Evolutionary conservation across 345 rosid genomes (phyloP), one percentile per base, ranked within the genome.

Genomic region (Odontarrhena argentea): DNA sequence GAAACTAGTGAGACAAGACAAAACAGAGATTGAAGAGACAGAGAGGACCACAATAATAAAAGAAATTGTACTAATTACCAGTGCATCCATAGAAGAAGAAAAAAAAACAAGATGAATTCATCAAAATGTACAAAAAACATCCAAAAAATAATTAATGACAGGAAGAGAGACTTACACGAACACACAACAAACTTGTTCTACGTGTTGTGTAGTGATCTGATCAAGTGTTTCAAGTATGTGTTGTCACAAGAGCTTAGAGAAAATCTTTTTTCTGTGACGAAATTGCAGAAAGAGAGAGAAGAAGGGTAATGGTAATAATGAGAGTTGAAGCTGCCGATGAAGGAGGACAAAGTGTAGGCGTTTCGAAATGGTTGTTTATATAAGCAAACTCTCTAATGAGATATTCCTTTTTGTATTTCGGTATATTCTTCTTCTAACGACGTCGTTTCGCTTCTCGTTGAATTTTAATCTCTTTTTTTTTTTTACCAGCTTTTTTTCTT

Each of bases 371-470:
- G 15, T 3, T 6, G 60, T 73, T 73, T 73, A 73, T 73, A 73
- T 73, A 66, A 52, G 62, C 48, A n/a, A n/a, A 36, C 62, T 67
- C 71, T 22, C 2, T 36, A 56, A 22, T 8, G 72, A 73, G 67
- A 73, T 73, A 73, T 73, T 73, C 77, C 57, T 36, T 60, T 55
- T 25, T 38, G 18, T 44, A 32, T 37, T 60, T 59, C 50, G 63
- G 77, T 66, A 73, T 73, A 66, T 73, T 73, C 77, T 36, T 15
- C 9, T 1, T 12, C 0, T 2, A 11, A 67, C 77, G 68, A 12
- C 47, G 22, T 28, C 71, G 77, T 73, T 51, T 43, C 24, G 38
- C 6, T 24, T 5, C 9, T 6, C n/a, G 12, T 7, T n/a, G 3
- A 4, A 8, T 3, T 40, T 64, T 32, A 8, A 15, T 9, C 5